Conservation (phyloP, 164 flowering plant genomes). For the Liriodendron chinense region DNA sequence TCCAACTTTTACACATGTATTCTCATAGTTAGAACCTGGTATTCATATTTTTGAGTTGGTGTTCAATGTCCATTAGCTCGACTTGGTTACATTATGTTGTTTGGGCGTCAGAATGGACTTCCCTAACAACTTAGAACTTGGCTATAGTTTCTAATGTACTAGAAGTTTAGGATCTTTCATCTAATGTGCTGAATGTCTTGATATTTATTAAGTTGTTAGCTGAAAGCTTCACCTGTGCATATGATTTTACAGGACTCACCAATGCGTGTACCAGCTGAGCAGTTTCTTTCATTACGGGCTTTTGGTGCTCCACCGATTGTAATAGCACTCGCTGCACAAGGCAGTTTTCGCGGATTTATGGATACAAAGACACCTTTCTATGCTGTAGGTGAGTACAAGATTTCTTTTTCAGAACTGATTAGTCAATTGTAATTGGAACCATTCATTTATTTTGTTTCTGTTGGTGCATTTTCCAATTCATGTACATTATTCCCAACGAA, state of each 20-base stretch:
- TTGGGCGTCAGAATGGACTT: no score
- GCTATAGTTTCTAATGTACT: neutral
- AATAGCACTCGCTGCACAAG: constrained; percentile 95
- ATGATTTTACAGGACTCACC: constrained; percentile 72
- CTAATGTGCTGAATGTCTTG: neutral
- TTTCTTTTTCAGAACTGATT: neutral
- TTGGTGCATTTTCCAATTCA: no score
- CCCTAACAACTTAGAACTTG: no score
- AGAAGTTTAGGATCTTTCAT: neutral
- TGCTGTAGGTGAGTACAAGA: constrained; percentile 69
- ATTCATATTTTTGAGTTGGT: no score
- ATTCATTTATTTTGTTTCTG: no score
- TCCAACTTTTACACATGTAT: no score
- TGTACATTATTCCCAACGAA: no score
- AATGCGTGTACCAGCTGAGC: constrained; percentile 80
- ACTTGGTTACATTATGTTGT: no score
- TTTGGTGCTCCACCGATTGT: constrained; percentile 93
- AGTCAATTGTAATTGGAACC: no score
- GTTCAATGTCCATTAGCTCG: no score
- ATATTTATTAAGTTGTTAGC: neutral
- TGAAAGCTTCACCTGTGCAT: neutral
- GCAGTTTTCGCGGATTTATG: constrained; percentile 91
- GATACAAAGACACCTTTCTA: constrained; percentile 94
- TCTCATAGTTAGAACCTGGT: no score
- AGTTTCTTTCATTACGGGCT: constrained; percentile 73